Conservation (phyloP, 345 rosid species). For the Nasturtium officinale region DNA sequence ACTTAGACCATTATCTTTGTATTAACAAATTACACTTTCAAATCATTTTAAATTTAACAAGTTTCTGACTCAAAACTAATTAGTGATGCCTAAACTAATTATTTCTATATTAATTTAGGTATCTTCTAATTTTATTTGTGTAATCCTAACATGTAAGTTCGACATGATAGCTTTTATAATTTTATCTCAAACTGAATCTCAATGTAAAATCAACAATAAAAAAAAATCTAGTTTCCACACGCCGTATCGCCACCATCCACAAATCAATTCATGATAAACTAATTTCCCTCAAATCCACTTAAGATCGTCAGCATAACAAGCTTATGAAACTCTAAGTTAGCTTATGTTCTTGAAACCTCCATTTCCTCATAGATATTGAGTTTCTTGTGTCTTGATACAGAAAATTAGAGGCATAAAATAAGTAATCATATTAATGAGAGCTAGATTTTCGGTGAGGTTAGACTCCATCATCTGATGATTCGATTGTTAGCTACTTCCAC, state of each 20-base stretch:
- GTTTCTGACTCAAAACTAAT: neutral
- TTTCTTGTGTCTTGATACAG: neutral
- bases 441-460: conserved; percentile 15
- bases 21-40: neutral
- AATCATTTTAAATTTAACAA: neutral
- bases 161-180: neutral
- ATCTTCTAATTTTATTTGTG: too few relatives aligned
- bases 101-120: too few relatives aligned
- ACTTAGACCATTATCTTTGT: neutral
- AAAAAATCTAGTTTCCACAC: too few relatives aligned
- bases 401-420: neutral
- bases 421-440: neutral
- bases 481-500: conserved; percentile 16
- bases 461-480: conserved; percentile 9
- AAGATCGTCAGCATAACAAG: too few relatives aligned
- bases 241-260: too few relatives aligned
- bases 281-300: too few relatives aligned
- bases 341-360: too few relatives aligned
- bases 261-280: too few relatives aligned
- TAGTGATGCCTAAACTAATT: too few relatives aligned
- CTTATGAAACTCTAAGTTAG: too few relatives aligned
- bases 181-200: neutral
- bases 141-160: too few relatives aligned
- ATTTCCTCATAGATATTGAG: neutral
- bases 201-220: too few relatives aligned